Evolutionary conservation across 2,329 filamentous ascomycete species (phyloP).

Genomic region (Ramularia collo-cygni): DNA sequence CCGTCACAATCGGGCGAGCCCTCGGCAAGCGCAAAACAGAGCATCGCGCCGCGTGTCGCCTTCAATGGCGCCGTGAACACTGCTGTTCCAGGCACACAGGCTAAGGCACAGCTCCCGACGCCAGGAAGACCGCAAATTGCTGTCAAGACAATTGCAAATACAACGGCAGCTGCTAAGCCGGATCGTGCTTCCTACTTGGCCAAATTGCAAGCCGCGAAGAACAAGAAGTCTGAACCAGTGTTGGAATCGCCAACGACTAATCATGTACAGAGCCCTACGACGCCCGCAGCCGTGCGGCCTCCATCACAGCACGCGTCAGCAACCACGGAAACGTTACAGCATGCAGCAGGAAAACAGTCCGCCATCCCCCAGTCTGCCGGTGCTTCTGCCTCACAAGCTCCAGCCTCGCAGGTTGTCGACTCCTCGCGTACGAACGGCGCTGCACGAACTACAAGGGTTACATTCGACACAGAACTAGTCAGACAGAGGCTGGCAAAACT

Average conservation of each 20-base stretch:
- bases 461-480: constrained; percentile 57
- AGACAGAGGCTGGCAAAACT: constrained; percentile 74
- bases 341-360: background rate
- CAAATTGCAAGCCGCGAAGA: constrained; percentile 66
- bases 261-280: constrained; percentile 1
- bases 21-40: background rate
- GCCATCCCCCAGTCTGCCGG: too few species aligned
- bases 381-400: background rate
- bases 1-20: constrained; percentile 3
- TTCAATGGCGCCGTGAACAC: background rate
- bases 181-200: constrained; percentile 72
- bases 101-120: constrained; percentile 5
- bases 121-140: constrained; percentile 20
- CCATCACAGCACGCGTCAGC: background rate
- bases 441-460: constrained; percentile 7
- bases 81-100: background rate
- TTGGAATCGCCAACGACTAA: constrained; percentile 5
- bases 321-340: background rate
- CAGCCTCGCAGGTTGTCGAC: background rate
- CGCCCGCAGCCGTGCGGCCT: background rate
- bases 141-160: constrained; percentile 31
- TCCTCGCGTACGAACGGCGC: background rate
- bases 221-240: constrained; percentile 42
- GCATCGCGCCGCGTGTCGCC: background rate
- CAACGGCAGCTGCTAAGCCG: too few species aligned